phyloP scores from a whole-genome alignment of 164 flowering plant genomes.

The Dillenia turbinata region DNA sequence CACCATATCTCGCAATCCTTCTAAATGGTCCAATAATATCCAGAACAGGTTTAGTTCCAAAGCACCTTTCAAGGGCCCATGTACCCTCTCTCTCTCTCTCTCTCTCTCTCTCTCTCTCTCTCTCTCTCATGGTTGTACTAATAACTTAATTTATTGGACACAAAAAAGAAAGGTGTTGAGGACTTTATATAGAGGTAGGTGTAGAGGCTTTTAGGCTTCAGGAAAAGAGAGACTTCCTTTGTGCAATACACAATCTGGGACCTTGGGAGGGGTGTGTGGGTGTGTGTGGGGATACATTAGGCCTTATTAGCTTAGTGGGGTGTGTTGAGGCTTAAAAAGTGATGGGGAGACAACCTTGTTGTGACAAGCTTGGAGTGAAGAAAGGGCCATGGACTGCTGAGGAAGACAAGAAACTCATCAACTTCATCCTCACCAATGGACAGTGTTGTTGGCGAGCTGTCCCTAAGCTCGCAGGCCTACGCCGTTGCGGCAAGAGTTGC shows the following conservation, averaged over 20 bases:
- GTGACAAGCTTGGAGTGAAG: conserved; percentile 91
- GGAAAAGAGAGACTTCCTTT: conserved; percentile 6
- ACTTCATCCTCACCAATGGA: conserved; percentile 81
- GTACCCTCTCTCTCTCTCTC: conserved; percentile 10
- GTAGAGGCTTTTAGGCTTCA: conserved; percentile 31
- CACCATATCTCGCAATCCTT: conserved; percentile 21
- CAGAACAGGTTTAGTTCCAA: conserved; percentile 40
- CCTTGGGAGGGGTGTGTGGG: background rate
- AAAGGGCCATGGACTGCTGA: conserved; percentile 98
- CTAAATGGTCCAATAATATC: conserved; percentile 18
- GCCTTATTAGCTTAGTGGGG: no score
- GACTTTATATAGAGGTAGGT: conserved; percentile 43
- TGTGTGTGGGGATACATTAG: background rate
- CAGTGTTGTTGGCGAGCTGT: conserved; percentile 95
- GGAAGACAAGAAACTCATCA: conserved; percentile 89
- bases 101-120: conserved; percentile 1
- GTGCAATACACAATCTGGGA: no score
- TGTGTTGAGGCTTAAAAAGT: background rate
- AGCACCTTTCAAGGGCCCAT: conserved; percentile 49
- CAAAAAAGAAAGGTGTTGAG: conserved; percentile 3
- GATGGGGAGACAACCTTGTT: conserved; percentile 94
- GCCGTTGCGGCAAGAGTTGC: conserved; percentile 90
- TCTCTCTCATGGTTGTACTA: background rate
- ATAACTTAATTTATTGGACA: background rate
- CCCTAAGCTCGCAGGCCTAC: conserved; percentile 87